Evolutionary conservation across 2,329 filamentous ascomycete species (phyloP).

Genomic region (Peltaster fructicola): DNA sequence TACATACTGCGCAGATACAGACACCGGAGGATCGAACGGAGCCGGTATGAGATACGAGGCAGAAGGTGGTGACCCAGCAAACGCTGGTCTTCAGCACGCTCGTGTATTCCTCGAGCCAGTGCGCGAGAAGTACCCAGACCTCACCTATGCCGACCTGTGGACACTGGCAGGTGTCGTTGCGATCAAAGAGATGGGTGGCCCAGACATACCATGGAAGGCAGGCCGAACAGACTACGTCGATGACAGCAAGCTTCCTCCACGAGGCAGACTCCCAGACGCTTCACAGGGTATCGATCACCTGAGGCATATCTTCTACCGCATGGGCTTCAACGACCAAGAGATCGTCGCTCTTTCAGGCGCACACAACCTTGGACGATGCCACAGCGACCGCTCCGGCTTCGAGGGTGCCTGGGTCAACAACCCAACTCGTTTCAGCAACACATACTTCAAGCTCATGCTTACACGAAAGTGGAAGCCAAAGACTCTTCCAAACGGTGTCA

Average conservation of each 20-base stretch:
- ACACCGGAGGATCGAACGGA: constrained; percentile 47
- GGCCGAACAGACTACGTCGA: constrained; percentile 46
- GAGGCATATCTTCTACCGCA: constrained; percentile 38
- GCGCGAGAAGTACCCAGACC: constrained; percentile 41
- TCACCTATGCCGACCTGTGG: constrained; percentile 50
- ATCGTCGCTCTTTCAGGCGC: constrained; percentile 40
- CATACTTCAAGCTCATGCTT: constrained; percentile 37
- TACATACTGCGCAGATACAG: constrained; percentile 40
- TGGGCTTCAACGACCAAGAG: constrained; percentile 44
- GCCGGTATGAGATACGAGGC: constrained; percentile 49
- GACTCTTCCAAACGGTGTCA: constrained; percentile 33
- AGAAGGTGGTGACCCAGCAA: constrained; percentile 46
- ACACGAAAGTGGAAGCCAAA: constrained; percentile 37
- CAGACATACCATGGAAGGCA: constrained; percentile 36
- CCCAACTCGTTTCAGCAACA: constrained; percentile 40
- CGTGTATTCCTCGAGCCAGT: constrained; percentile 46
- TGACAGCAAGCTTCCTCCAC: constrained; percentile 39
- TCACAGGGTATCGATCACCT: constrained; percentile 37
- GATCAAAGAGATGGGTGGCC: constrained; percentile 43
- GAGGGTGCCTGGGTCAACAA: constrained; percentile 34
- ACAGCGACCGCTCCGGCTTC: constrained; percentile 38
- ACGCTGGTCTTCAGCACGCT: constrained; percentile 46
- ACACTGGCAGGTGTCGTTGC: constrained; percentile 43
- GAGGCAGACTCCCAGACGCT: constrained; percentile 38
- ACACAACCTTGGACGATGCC: constrained; percentile 39